These are phyloP conservation scores for Spinacia oleracea DNA, from an alignment of 179 eudicot species.

Conservation along the genomic window DNA sequence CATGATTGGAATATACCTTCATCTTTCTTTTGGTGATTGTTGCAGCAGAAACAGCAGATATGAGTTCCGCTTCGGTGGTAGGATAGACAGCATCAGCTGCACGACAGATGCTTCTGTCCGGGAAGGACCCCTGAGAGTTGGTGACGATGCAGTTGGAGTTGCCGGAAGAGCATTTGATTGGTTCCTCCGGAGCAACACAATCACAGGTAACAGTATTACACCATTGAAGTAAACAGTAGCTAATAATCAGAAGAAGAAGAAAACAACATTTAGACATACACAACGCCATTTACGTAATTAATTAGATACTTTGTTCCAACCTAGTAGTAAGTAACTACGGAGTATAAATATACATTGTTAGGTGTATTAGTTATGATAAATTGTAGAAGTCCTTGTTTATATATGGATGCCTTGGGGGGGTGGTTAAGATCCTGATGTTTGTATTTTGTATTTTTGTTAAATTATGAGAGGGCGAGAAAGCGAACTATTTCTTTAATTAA, in stretches of 20 bases:
- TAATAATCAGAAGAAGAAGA: not conserved
- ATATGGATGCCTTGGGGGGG: not conserved
- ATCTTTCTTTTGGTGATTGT: constrained; percentile 29
- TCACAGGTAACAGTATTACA: not conserved
- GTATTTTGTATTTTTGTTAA: not conserved
- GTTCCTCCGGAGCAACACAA: constrained; percentile 34
- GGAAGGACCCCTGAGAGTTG: constrained; percentile 32
- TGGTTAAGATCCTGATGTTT: not conserved
- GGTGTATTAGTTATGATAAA: not conserved
- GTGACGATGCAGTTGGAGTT: constrained; percentile 32
- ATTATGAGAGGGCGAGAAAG: not conserved
- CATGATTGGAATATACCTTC: constrained; percentile 37
- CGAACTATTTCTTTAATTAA: not conserved
- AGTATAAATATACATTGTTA: not conserved
- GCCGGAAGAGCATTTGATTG: constrained; percentile 27
- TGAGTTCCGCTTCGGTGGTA: constrained; percentile 28
- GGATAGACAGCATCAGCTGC: constrained; percentile 30
- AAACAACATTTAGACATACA: not conserved
- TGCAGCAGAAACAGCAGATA: constrained; percentile 22
- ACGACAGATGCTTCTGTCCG: constrained; percentile 34
- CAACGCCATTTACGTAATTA: too few species aligned
- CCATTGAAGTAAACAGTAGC: not conserved
- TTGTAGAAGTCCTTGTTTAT: not conserved
- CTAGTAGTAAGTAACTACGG: too few species aligned
- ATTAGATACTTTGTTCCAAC: not conserved